These are phyloP conservation scores for Helicocarpus griseus DNA, from an alignment of 2,329 filamentous ascomycete species.

Conservation along the genomic window DNA sequence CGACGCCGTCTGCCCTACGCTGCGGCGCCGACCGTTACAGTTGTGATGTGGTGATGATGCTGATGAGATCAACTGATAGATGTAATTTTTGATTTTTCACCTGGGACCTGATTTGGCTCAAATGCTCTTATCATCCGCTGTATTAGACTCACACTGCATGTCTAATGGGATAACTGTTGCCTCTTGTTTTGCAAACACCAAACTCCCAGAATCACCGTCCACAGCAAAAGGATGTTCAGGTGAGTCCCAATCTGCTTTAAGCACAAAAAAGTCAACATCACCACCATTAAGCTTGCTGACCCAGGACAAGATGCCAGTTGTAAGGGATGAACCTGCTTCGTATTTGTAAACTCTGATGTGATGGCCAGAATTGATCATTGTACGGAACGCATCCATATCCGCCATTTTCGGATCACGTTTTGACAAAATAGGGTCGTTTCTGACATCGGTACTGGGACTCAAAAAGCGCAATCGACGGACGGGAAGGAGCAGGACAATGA, in stretches of 20 bases:
- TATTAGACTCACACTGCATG: not conserved
- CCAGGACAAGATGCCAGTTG: not conserved
- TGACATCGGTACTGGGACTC: not conserved
- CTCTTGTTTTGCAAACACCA: not conserved
- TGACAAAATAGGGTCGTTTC: not conserved
- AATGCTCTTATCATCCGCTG: no score
- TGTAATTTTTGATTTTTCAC: no score
- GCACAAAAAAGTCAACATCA: not conserved
- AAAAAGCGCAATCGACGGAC: not conserved
- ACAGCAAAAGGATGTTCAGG: not conserved
- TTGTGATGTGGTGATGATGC: no score
- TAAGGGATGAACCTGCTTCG: not conserved
- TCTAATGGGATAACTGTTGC: not conserved
- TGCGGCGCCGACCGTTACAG: no score
- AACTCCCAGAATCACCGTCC: not conserved
- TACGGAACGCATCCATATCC: not conserved
- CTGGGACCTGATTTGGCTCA: no score
- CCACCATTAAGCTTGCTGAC: not conserved
- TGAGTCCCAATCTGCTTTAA: not conserved
- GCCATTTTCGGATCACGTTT: not conserved
- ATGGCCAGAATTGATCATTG: not conserved
- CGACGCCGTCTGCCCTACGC: no score
- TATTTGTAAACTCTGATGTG: not conserved
- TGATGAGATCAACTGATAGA: no score
- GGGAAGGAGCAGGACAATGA: conserved; percentile 2